phyloP scores from a whole-genome alignment of 202 grass and related monocot species.

The Sporobolus alterniflorus region DNA sequence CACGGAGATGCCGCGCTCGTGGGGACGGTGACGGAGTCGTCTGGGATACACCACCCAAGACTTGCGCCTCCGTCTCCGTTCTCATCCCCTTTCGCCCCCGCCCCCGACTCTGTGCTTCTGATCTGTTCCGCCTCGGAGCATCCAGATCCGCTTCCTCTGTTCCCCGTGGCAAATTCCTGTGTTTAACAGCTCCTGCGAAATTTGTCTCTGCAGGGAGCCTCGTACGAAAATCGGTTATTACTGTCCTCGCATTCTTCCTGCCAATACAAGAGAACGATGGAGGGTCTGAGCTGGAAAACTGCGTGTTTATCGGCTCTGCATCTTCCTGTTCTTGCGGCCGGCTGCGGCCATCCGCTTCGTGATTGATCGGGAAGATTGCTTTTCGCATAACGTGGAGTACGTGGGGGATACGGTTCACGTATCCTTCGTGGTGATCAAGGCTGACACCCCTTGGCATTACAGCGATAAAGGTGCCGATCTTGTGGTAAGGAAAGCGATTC shows the following conservation, averaged over 20 bases:
- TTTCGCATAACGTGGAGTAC: conserved; percentile 86
- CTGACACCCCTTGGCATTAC: conserved; percentile 95
- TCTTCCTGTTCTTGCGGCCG: conserved; percentile 22
- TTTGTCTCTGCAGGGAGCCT: conserved; percentile 37
- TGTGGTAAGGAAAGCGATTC: conserved; percentile 93
- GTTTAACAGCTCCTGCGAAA: background rate
- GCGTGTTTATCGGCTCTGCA: conserved; percentile 39
- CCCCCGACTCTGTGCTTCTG: background rate
- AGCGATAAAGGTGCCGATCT: conserved; percentile 90
- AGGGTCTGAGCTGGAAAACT: conserved; percentile 34
- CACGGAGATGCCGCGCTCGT: no score
- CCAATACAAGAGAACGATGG: no score
- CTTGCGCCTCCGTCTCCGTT: no score
- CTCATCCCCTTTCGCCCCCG: no score
- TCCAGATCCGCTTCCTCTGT: background rate
- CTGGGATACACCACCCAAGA: background rate
- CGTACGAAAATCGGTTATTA: background rate
- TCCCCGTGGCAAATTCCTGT: no score
- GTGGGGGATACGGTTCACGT: conserved; percentile 88
- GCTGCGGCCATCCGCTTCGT: conserved; percentile 82
- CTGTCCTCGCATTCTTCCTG: background rate
- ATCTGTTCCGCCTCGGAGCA: background rate
- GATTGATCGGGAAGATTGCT: conserved; percentile 95
- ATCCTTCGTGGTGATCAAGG: conserved; percentile 96
- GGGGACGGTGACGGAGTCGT: background rate